Evolutionary conservation across 768 basidiomycete genomes (phyloP).

Genomic region (Rhodotorula babjevae): DNA sequence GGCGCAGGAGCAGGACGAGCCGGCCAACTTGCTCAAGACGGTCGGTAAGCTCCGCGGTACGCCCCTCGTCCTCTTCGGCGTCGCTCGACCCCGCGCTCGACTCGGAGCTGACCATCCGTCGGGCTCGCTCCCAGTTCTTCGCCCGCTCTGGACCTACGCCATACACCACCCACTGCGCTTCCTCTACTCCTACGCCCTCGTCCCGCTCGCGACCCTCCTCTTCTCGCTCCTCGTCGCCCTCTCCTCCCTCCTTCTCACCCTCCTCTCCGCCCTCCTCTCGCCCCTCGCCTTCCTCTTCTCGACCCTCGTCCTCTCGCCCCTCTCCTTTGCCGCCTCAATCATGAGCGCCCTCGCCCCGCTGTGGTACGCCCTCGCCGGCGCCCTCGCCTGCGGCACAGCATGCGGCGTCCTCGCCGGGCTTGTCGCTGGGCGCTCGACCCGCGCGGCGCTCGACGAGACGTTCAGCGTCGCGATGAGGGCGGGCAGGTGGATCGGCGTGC

Average conservation of each 20-base stretch:
- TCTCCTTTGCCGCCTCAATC: background rate
- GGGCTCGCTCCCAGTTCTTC: background rate
- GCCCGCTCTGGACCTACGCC: constrained; percentile 19
- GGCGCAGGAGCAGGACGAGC: background rate
- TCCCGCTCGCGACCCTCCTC: constrained; percentile 9
- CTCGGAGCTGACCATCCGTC: background rate
- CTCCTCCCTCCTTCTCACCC: background rate
- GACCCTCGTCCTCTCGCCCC: background rate
- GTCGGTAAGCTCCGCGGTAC: constrained; percentile 22
- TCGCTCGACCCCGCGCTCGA: background rate
- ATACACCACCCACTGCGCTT: constrained; percentile 29
- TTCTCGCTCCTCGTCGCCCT: background rate
- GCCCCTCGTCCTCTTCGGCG: background rate
- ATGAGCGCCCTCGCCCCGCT: constrained; percentile 9
- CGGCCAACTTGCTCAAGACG: constrained; percentile 22
- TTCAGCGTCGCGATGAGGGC: background rate
- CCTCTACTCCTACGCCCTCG: constrained; percentile 10
- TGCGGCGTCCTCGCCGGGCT: constrained; percentile 12
- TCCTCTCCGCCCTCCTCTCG: constrained; percentile 2
- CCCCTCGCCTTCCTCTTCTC: background rate
- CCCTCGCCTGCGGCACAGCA: constrained; percentile 1
- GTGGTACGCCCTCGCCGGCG: constrained; percentile 11
- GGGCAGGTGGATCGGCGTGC: constrained; percentile 12
- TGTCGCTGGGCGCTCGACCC: constrained; percentile 3
- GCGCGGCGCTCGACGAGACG: background rate